Evolutionary conservation across 495 filamentous ascomycete genomes (phyloP), one percentile per base, ranked within the genome.

Genomic region (Podospora fimiseda): DNA sequence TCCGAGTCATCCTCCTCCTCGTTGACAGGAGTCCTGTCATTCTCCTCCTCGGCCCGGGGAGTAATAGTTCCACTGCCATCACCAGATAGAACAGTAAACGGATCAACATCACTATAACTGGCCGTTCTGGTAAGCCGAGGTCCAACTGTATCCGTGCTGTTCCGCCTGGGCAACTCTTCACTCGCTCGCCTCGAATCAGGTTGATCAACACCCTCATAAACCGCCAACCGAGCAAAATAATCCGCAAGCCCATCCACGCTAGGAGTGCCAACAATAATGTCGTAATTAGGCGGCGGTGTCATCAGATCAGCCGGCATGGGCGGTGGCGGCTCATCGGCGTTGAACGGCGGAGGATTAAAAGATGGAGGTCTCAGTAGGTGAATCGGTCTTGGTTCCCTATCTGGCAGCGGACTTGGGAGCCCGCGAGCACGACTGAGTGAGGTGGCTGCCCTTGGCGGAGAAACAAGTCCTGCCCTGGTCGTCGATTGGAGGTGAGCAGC

Each of bases 261-360:
- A n/a, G 80, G 80, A 50, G 89, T 78, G 36, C 85, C 87, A n/a
- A 95, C 82, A 46, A 97, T 86, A 21, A 74, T 74, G 15, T 91
- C 89, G 57, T 98, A 98, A 48, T 86, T 83, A 0, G 93, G 93
- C 2, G 93, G 93, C 1, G 91, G 91, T 0, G 90, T 95, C 50
- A 88, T 68, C 30, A 93, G 64, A 16, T 63, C 60, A n/a, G 44
- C 43, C 5, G 54, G 48, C 8, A 64, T 27, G 9, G 70, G 66
- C 19, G 74, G 94, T 2, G 92, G 90, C n/a, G 92, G 87, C 14
- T 84, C 78, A 8, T 95, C 86, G 15, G 87, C 88, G 51, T 95
- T 88, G 58, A 97, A 98, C 0, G 91, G 78, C 0, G 93, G 93
- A 1, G 93, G 93, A 45, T 92, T 90, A 65, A 86, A 94, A 0